Evolutionary conservation across 2,329 filamentous ascomycete species (phyloP), one percentile per base, ranked within the genome.

Genomic region (Claviceps sp.): DNA sequence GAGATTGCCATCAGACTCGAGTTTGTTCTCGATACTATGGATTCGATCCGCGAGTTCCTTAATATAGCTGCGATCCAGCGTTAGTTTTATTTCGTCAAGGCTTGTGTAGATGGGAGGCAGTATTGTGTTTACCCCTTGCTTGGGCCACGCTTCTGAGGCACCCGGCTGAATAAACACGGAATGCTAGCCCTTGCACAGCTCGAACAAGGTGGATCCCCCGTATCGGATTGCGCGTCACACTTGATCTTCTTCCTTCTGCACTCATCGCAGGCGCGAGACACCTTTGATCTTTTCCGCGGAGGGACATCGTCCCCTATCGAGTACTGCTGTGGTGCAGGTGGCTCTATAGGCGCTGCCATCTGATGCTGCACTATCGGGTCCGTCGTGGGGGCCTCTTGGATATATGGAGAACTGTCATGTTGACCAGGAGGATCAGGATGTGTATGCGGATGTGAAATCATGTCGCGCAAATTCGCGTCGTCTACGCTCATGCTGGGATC

Each of bases 211-310:
- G 82, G 79, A 18, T 85, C 79, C 16, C 81, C 83, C 5, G 77
- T 77, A 63, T 94, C 87, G 8, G 84, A 83, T 55, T 81, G 78
- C 4, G 88, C 86, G 68, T 95, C 88, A 61, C 89, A 95, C 62
- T 88, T 87, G 54, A 94, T 88, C 72, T 91, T 94, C 68, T 94
- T 94, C 52, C 88, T 79, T 44, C 89, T 78, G 63, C 88, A 95
- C 63, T 94, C 88, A 63, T 95, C 88, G 61, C 88, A 95, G 2
- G 88, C 89, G 40, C 88, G 78, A 11, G 88, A 94, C 5, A 93
- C 88, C 66, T 95, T 95, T 5, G 85, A 86, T 54, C 88, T 76
- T 65, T 93, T 93, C 56, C 84, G 74, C 0, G 84, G 84, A 14
- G 82, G 78, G 11, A 81, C 81, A 54, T 74, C 75, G 56, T 84